phyloP scores from a whole-genome alignment of 208 protist genomes.

The Leishmania mexicana region DNA sequence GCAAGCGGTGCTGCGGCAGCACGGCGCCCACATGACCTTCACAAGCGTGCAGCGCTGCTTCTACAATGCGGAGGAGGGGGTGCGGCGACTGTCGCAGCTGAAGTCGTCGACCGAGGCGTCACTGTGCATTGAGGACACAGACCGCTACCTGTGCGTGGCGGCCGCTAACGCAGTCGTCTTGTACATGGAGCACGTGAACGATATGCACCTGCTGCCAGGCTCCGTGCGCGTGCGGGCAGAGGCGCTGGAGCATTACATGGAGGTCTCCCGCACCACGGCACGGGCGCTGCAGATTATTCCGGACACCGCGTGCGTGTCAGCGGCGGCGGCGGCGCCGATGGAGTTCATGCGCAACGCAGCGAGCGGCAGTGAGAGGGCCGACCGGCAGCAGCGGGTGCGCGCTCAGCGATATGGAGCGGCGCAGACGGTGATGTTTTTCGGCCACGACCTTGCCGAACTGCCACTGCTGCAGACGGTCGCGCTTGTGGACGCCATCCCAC shows the following conservation, averaged over 20 bases:
- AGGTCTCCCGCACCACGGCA: slow-evolving; percentile 62
- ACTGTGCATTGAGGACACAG: slow-evolving; percentile 53
- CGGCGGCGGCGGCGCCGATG: background rate
- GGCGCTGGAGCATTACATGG: slow-evolving; percentile 71
- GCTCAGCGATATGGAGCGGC: background rate
- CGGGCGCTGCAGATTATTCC: slow-evolving; percentile 67
- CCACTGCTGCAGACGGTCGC: slow-evolving; percentile 24
- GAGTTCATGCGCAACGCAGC: background rate
- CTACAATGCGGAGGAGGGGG: slow-evolving; percentile 70
- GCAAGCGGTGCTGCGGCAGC: slow-evolving; percentile 62
- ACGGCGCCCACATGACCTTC: slow-evolving; percentile 64
- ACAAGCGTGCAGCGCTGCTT: slow-evolving; percentile 75
- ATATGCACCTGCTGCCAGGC: slow-evolving; percentile 67
- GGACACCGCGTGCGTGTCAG: slow-evolving; percentile 3
- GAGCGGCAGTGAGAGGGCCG: background rate
- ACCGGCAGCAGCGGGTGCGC: background rate
- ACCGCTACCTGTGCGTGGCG: slow-evolving; percentile 82
- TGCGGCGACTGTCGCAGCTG: slow-evolving; percentile 56
- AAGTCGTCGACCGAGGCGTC: slow-evolving; percentile 43
- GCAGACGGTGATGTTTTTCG: background rate
- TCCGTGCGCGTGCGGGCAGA: slow-evolving; percentile 70
- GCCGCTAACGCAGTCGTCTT: slow-evolving; percentile 76
- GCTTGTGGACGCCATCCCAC: slow-evolving; percentile 67
- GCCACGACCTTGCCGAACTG: background rate
- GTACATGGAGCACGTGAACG: slow-evolving; percentile 76